Base-by-base conservation (phyloP, 768 basidiomycete genomes). In the Macrolepiota albuminosa region DNA sequence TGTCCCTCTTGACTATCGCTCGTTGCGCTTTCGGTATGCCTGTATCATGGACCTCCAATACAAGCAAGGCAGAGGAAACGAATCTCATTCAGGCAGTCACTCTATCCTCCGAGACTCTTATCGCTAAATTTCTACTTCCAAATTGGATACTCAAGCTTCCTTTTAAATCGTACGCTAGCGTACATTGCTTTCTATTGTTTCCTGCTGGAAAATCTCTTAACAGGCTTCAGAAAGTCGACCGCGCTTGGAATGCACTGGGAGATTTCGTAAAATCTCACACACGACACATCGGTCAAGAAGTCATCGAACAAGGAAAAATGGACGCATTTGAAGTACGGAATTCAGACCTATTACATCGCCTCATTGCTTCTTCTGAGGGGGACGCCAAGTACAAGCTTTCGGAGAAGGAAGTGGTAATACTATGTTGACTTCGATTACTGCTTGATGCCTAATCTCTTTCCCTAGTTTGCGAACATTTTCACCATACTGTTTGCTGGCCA, bases 401-500 rank as follows among this genome's bases (percentile, higher is more conserved):
- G 37, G 61, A 66, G 31, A 55, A 66, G 24, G 69, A 70, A 64
- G 60, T 70, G 31, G 68, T 70, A 45, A 26, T 64, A 55, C 31
- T 13, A 6, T 16, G 29, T 9, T 33, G n/a, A 34, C 21, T 51
- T n/a, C 18, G 6, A 51, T 21, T 21, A 51, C 18, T 36, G 18
- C 50, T 37, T 21, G 4, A 51, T 36, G 50, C 21, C 33, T 46
- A 8, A 56, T 21, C 3, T 36, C n/a, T 14, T 29, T 9, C 16
- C 2, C 42, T 37, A 70, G 69, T 63, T 70, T 34, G 64, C 67
- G 2, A 70, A 70, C 40, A 68, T 61, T 4, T 69, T 69, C 43
- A 59, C 61, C 13, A 52, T 70, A 33, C 52, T 70, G 52, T 70
- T 70, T 57, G 65, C 68, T 52, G 68, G 69, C 7, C 68, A 70